Evolutionary conservation across 257 asterid species (phyloP).

Genomic region (Jaltomata sinuosa): DNA sequence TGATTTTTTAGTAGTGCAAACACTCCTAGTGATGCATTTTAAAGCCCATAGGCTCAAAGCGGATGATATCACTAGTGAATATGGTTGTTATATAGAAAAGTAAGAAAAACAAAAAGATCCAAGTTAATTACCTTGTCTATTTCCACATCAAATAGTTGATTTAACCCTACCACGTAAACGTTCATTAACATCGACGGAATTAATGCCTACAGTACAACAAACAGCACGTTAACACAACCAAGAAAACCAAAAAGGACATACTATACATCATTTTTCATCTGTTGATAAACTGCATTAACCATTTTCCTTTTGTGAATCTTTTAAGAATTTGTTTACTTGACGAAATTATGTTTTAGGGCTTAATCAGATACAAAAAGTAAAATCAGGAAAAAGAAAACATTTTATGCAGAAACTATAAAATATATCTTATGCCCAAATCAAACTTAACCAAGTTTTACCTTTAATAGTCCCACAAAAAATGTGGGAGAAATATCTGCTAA

Average conservation of each 20-base stretch:
- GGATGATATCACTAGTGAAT: not conserved
- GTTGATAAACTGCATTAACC: not conserved
- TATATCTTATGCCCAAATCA: not conserved
- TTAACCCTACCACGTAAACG: constrained; percentile 12
- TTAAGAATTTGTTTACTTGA: not conserved
- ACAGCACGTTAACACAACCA: not conserved
- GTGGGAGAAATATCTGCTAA: constrained; percentile 3
- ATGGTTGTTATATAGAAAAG: not conserved
- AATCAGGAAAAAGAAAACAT: not conserved
- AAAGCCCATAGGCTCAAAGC: no score
- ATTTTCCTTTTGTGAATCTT: not conserved
- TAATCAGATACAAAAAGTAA: not conserved
- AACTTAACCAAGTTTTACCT: not conserved
- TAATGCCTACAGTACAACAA: not conserved
- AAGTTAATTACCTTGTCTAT: constrained; percentile 8
- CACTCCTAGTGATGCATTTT: not conserved
- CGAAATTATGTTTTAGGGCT: not conserved
- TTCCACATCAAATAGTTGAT: constrained; percentile 9
- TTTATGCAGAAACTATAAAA: not conserved
- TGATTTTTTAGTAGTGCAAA: no score
- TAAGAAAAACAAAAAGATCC: not conserved
- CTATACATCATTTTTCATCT: not conserved
- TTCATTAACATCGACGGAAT: constrained; percentile 9
- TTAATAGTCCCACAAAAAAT: constrained; percentile 5
- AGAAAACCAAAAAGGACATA: not conserved